Evolutionary conservation across 148 eudicot species (phyloP), one percentile per base, ranked within the genome.

Genomic region (Silene latifolia): DNA sequence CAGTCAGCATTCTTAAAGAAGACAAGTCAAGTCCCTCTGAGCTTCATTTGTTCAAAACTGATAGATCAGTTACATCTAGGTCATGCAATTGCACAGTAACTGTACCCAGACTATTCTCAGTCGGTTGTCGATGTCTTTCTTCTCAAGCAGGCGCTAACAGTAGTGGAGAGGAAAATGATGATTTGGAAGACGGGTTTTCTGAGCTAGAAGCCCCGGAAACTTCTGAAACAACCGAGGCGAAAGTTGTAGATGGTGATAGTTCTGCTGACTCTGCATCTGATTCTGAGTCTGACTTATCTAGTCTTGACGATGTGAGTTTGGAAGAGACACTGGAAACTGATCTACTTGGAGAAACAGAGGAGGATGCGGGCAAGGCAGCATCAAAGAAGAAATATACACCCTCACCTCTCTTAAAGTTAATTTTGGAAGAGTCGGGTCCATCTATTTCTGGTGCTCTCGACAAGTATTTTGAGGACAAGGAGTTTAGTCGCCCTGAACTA

Each of bases 161-260:
- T 82, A 86, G 89, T 54, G 83, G 80, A 73, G 89, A 83, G 24
- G 89, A 88, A 74, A 84, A 82, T 57, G 89, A 83, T 60, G 86
- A 85, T 46, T 85, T 89, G 82, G 96, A 90, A 73, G 97, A 90
- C 70, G 97, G 91, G 12, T 90, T 92, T 83, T 95, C 98, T 58
- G 98, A 95, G 81, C 90, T 90, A 80, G 96, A 85, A 78, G 35
- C 77, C 74, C 71, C 87, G 53, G 82, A 83, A 65, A 74, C 20
- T 61, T 29, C 87, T 17, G 79, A 73, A 65, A 65, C 72, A 17
- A 27, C 18, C 46, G 60, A 42, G 75, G 80, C 58, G 13, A 69
- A 69, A 39, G 29, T 27, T 60, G 58, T 39, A 13, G 78, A 76
- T 25, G 77, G 80, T 63, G 91, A 67, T 29, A 80, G 25, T 53